Evolutionary conservation across 148 eudicot genomes (phyloP).

Genomic region (Camellia japonica): DNA sequence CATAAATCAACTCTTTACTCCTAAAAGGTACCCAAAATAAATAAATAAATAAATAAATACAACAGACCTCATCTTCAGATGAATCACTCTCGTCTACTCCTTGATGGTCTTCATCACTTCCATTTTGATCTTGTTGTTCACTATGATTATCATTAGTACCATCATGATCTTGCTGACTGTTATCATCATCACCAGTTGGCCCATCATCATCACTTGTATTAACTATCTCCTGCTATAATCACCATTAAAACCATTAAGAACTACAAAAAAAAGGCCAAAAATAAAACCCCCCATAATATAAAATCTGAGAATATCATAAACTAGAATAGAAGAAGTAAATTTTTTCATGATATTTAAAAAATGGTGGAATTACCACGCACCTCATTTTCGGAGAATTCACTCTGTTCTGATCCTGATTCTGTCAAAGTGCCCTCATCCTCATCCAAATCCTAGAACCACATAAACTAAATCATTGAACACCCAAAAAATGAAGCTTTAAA

Average conservation of each 20-base stretch:
- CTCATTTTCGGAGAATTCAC: conserved; percentile 44
- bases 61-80: conserved; percentile 90
- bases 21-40: background rate
- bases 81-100: conserved; percentile 91
- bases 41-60: no score
- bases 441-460: conserved; percentile 22
- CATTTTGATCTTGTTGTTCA: conserved; percentile 26
- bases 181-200: conserved; percentile 16
- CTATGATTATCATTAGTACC: conserved; percentile 26
- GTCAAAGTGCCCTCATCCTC: conserved; percentile 30
- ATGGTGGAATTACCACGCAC: conserved; percentile 41
- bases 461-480: background rate
- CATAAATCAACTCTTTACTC: background rate
- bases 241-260: background rate
- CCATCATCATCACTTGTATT: conserved; percentile 16
- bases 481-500: background rate
- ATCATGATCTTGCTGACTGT: conserved; percentile 12
- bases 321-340: background rate
- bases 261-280: background rate
- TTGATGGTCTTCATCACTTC: conserved; percentile 43
- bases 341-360: background rate
- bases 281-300: no score
- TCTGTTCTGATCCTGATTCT: conserved; percentile 36
- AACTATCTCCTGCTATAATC: conserved; percentile 22
- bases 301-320: background rate